Evolutionary conservation across 2,329 filamentous ascomycete species (phyloP).

Genomic region (Alternaria panax): DNA sequence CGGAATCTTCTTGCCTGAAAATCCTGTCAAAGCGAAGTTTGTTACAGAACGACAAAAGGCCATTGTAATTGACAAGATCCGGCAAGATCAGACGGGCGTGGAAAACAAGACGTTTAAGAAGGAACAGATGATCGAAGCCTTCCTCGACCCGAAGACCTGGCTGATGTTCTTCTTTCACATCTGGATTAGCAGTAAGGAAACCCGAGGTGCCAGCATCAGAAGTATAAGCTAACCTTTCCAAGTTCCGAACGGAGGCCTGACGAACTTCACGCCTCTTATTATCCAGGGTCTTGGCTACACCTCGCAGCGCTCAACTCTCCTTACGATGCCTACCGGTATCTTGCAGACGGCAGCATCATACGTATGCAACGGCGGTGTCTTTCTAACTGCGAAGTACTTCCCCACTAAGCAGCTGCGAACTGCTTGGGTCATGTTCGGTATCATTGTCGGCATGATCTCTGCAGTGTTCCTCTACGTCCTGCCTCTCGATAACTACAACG

Average conservation of each 20-base stretch:
- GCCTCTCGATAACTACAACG: constrained; percentile 31
- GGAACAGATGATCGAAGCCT: constrained; percentile 53
- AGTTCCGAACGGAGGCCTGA: constrained; percentile 48
- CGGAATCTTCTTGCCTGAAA: constrained; percentile 48
- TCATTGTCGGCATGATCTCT: constrained; percentile 37
- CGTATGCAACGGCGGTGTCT: constrained; percentile 51
- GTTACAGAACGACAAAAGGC: constrained; percentile 47
- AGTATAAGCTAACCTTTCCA: not conserved
- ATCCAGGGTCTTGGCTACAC: constrained; percentile 48
- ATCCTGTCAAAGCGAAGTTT: constrained; percentile 48
- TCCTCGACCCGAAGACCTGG: constrained; percentile 53
- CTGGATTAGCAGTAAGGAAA: constrained; percentile 25
- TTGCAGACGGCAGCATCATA: constrained; percentile 46
- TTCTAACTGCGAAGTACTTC: constrained; percentile 41
- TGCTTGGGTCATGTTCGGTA: constrained; percentile 38
- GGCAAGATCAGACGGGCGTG: constrained; percentile 56
- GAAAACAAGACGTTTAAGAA: constrained; percentile 58
- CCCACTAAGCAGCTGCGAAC: constrained; percentile 22
- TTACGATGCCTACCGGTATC: constrained; percentile 40
- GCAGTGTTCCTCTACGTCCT: constrained; percentile 40
- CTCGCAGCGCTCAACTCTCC: constrained; percentile 35
- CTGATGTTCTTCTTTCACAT: constrained; percentile 44
- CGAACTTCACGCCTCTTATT: constrained; percentile 39
- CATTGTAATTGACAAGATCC: constrained; percentile 41
- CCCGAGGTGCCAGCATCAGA: not conserved